Base-by-base conservation (phyloP, 345 rosid genomes). In the Adansonia digitata region DNA sequence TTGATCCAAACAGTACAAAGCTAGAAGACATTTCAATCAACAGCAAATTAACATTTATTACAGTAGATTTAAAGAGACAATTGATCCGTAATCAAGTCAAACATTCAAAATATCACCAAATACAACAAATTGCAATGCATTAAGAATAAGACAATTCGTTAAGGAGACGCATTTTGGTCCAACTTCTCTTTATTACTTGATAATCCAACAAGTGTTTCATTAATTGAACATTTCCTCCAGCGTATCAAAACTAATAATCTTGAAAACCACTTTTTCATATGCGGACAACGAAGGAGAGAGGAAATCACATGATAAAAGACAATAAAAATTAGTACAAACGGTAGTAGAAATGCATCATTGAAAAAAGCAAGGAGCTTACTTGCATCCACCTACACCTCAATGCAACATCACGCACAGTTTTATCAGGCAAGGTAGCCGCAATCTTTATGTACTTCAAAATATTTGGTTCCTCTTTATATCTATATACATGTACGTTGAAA, bases 351-450 rank as follows among this genome's bases (percentile, higher is more conserved):
- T 26, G 22, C 73, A 72, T 74, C 18, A 43, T 8, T 68, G 75
- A 42, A 71, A 74, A 72, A 52, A 74, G 74, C 89, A 29, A 71
- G 74, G 57, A 79, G 75, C 90, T 78, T 86, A 95, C 99, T 71
- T 84, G 88, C 93, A 91, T 83, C 97, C 97, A 95, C 77, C 97
- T 86, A 81, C 99, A 93, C 86, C 97, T 88, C 87, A 95, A 78
- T 63, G 99, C 98, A 83, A 95, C 98, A 85, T 95, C 99, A 26
- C 99, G 90, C 5, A 95, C 96, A 10, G 91, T 88, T 85, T 95
- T 95, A 43, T 93, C 91, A 69, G 78, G 97, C 77, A 95, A 83
- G 66, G 81, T 83, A 31, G 91, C 91, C 1, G 98, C 98, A 78
- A 95, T 87, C 79, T 90, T 93, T 67, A 95, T 84, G 81, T 91